Conservation (phyloP, 371 early-diverging fungal genomes). For the Apophysomyces trapeziformis region DNA sequence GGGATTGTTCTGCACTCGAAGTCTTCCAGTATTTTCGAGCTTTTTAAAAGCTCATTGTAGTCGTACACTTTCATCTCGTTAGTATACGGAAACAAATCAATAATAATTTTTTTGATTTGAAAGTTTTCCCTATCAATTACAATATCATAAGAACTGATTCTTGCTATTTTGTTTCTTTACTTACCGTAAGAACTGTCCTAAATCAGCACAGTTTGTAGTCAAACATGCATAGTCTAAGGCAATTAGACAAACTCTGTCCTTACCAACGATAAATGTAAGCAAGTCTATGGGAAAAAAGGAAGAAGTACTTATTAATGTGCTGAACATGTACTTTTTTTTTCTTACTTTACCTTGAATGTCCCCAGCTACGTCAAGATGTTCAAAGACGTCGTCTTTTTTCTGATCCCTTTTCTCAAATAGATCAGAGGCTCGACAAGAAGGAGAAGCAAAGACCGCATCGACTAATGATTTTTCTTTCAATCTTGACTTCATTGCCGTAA, state of each 20-base stretch:
- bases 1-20: conserved; percentile 21
- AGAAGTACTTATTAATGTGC: no score
- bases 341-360: conserved; percentile 14
- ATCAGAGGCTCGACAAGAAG: conserved; percentile 16
- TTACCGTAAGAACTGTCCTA: no score
- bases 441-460: conserved; percentile 19
- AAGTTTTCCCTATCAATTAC: no score
- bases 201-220: no score
- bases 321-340: no score
- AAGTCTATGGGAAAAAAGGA: neutral
- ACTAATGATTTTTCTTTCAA: conserved; percentile 21
- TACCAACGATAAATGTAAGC: no score
- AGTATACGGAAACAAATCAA: conserved; percentile 18
- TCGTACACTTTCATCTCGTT: conserved; percentile 19
- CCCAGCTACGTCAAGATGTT: conserved; percentile 11
- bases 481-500: conserved; percentile 12
- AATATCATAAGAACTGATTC: no score
- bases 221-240: conserved; percentile 21
- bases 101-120: conserved; percentile 16
- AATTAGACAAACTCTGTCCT: conserved; percentile 15
- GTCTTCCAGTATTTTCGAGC: conserved; percentile 10
- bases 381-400: conserved; percentile 6
- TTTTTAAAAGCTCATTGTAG: conserved; percentile 15
- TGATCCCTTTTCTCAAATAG: conserved; percentile 15
- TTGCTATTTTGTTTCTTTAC: no score